Base-by-base conservation (phyloP, 1,284 basidiomycete genomes). In the Marasmius fiardii region DNA sequence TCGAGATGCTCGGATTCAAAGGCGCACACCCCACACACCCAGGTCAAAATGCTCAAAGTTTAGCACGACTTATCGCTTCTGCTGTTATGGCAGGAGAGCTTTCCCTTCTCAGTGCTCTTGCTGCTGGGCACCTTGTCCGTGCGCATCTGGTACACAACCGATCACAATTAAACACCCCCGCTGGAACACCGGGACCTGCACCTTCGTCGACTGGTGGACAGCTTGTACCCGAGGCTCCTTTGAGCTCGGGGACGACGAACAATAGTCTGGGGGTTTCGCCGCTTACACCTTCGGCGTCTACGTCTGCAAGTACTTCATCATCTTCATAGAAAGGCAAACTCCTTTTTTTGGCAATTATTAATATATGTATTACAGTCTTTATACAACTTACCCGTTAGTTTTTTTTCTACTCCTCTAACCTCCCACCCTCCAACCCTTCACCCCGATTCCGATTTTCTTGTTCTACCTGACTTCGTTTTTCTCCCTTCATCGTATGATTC, bases 51-150 rank as follows among this genome's bases (percentile, higher is more conserved):
- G 88, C 95, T 0, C 91, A 92, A 61, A 82, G 81, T 52, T 83
- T 98, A 52, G 95, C 95, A 1, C 83, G 93, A 39, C 81, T 97
- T 65, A 90, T 98, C 63, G 88, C 88, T 49, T 85, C 92, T 0
- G 82, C 92, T 0, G 94, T 97, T 65, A 96, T 98, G 93, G 95
- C 95, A 2, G 95, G 95, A 45, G 95, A 98, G 70, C 76, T 96
- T 49, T 92, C 89, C 18, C 80, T 98, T 60, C 82, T 98, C 70
- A 86, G 86, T 60, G 94, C 95, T 1, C 81, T 98, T 24, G 94
- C 94, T 0, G 94, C 93, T 0, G 95, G 95, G 1, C 93, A 95
- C 67, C 80, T 96, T 58, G 91, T 96, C 67, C 82, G 88, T 48
- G 93, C 93, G 24, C 93, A 96, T 69, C 83, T 96, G 75, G 83